phyloP scores from a whole-genome alignment of 73 alveolate species.

The Durusdinium trenchii region DNA sequence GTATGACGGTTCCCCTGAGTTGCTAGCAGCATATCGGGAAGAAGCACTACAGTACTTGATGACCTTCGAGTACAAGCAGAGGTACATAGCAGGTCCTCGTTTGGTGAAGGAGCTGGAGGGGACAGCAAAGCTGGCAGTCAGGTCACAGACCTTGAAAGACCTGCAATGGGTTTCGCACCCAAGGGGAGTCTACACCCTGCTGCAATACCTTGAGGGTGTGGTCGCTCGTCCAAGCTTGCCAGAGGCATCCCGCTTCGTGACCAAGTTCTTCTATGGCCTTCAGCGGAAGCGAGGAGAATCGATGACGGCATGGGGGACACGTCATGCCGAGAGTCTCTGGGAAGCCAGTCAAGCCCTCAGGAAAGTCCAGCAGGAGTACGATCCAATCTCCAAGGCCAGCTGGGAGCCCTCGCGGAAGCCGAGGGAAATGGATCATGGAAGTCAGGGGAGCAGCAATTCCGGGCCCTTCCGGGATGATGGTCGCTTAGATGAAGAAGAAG shows the following conservation, averaged over 20 bases:
- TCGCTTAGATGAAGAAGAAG: background rate
- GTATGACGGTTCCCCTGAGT: conserved; percentile 30
- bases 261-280: background rate
- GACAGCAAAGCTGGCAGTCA: background rate
- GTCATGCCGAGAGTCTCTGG: background rate
- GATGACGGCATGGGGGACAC: background rate
- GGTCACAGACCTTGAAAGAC: background rate
- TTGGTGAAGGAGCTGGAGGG: background rate
- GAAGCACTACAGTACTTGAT: background rate
- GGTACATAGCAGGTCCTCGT: background rate
- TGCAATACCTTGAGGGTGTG: background rate
- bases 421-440: background rate
- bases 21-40: background rate
- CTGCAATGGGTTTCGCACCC: conserved; percentile 23
- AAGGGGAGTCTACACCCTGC: conserved; percentile 16
- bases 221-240: background rate
- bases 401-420: background rate
- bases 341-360: background rate
- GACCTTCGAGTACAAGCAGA: background rate
- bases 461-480: background rate
- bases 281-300: background rate
- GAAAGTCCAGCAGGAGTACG: background rate
- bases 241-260: background rate
- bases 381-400: background rate
- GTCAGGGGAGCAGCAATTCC: background rate